Evolutionary conservation across 225 moss, liverwort and hornwort genomes (phyloP), one percentile per base, ranked within the genome.

Genomic region (Bryum argenteum): DNA sequence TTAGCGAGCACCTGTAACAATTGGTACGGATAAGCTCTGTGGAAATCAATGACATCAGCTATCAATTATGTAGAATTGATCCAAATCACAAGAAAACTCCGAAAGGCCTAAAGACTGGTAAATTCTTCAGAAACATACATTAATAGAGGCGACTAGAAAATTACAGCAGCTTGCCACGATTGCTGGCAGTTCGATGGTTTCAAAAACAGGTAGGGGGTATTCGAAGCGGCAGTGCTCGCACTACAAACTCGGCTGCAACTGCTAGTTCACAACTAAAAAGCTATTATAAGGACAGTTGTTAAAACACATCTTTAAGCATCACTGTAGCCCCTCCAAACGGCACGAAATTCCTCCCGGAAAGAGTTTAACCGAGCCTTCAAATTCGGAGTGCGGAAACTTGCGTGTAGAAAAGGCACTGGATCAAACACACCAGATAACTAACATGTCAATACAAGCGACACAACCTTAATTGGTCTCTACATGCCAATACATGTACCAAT

Each of bases 301-400:
- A 10, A 52, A 6, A 33, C 28, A 24, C 24, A 61, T 16, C 58
- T 71, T 72, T 70, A 89, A 26, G 89, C 89, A 72, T 89, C 89
- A 64, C 89, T 89, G 61, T 89, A 89, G 59, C 86, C 89, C 75
- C 89, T 81, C 89, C 89, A 89, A 38, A 86, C 86, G 54, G 89
- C 89, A 74, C 86, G 86, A 26, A 89, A 89, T 67, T 89, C 89
- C 77, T 89, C 89, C 41, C 89, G 83, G 56, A 89, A 85, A 69
- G 89, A 89, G 48, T 89, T 89, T 55, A 89, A 77, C 12, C 89
- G 83, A 48, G 89, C 89, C 78, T 89, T 89, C 85, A 89, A 75
- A 76, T 89, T 89, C 33, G 89, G 89, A 75, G 86, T 89, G 16
- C 89, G 89, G 72, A 89, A 86, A 75, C 89, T 89, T 57, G 89